Base-by-base conservation (phyloP, 176 grass and related monocot species). In the Lolium multiflorum region DNA sequence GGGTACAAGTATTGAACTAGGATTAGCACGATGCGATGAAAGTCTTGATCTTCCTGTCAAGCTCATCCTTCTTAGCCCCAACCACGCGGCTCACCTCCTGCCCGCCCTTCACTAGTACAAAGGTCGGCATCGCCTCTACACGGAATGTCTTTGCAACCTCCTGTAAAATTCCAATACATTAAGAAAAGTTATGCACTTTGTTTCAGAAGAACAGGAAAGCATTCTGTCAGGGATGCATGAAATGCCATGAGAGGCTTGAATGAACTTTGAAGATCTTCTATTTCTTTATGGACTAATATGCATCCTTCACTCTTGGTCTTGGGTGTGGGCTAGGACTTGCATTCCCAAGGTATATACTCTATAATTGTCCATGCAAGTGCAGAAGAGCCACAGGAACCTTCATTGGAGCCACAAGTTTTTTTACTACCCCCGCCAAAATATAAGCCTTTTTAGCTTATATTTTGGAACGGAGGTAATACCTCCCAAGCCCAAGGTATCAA, bases 121-220 rank as follows among this genome's bases (percentile, higher is more conserved):
- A 95, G 7, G 96, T 94, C 1, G 93, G 96, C 96, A 98, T 98
- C 0, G 91, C 91, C 86, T 92, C 88, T 16, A 98, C 95, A 10
- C 78, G 57, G 91, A 93, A 98, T 89, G 85, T 81, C 90, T 41
- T 90, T 48, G 96, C 86, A n/a, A 98, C 93, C 2, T 98, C 96
- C 93, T 95, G 83, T 49, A 38, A 60, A 69, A 80, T 26, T 21
- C 75, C n/a, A 87, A 79, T 20, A 31, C 9, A 74, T 55, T 81
- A 81, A 79, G 12, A 59, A 81, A 18, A 47, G 4, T 28, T 11
- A 4, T 11, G 73, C 4, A 5, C 58, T 80, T 80, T 18, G 24
- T 11, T 20, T 12, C 43, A 20, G 8, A 81, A 63, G 39, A 81
- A 81, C 59, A 65, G 5, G 14, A 35, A 48, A 49, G 16, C 43